Base-by-base conservation (phyloP, 2,329 filamentous ascomycete genomes). In the Aspergillus costaricaensis region DNA sequence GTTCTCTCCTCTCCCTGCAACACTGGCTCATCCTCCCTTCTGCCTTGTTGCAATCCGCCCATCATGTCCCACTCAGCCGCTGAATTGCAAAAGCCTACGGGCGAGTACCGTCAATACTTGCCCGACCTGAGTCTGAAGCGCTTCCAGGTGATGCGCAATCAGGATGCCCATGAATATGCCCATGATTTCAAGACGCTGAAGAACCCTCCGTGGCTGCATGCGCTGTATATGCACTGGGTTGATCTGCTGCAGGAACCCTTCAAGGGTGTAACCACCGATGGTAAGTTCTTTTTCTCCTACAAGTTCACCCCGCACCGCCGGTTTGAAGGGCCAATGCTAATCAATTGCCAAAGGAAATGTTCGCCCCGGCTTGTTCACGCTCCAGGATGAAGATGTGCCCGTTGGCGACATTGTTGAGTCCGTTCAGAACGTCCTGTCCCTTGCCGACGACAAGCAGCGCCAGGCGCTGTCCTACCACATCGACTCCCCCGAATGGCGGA, bases 401-500 rank as follows among this genome's bases (percentile, higher is more conserved):
- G 87, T 88, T 38, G 75, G 78, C 0, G 62, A 71, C 4, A 88
- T 90, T n/a, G 83, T 86, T 10, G 61, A 77, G 0, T 80, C 84
- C 0, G 79, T 84, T 0, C 71, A 83, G 2, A 58, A 70, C 0
- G 70, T 89, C 1, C 69, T 87, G 0, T 63, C 68, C 1, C 72
- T 77, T 2, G 75, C 90, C 15, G 76, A 79, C 15, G 72, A 79
- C 0, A 76, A 79, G 9, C 83, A 90, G 67, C 79, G 75, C 49
- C 63, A 78, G 17, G 77, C 77, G 27, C 70, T 87, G 0, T 74
- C 74, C 36, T 85, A 88, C 67, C 86, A 89, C 69, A 82, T 92
- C 64, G 86, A 91, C 76, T 86, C 87, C 1, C 85, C 85, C 1
- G 86, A 91, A 69, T 92, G 89, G 88, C 85, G 89, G 51, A 86